A percentile compares a stretch with the other conserved stretches of the same genome.
These are phyloP conservation scores for Cocos nucifera DNA, from an alignment of 176 grass and related monocot species.

Conservation along the genomic window DNA sequence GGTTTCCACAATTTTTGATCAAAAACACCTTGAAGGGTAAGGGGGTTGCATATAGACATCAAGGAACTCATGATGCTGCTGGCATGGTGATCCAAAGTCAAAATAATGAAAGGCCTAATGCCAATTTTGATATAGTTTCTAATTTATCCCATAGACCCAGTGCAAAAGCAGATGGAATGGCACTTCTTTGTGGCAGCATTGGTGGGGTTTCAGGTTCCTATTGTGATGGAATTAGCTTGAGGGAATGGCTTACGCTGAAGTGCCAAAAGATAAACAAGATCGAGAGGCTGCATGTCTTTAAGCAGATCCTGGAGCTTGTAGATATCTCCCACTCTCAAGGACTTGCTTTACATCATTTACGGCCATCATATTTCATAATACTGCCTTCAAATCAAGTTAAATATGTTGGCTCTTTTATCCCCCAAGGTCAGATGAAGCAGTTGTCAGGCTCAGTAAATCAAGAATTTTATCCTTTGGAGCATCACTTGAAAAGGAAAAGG, in stretches of 20 bases:
- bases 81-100: slow-evolving; percentile 29
- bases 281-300: slow-evolving; percentile 82
- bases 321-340: slow-evolving; percentile 59
- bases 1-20: slow-evolving; percentile 29
- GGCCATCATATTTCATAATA: slow-evolving; percentile 65
- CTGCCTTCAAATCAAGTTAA: slow-evolving; percentile 47
- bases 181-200: slow-evolving; percentile 15
- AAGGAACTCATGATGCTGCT: slow-evolving; percentile 16
- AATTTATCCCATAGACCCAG: slow-evolving; percentile 21
- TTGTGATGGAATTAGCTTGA: slow-evolving; percentile 40
- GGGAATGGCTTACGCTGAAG: slow-evolving; percentile 58
- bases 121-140: slow-evolving; percentile 36
- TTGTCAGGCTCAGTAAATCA: slow-evolving; percentile 26
- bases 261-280: slow-evolving; percentile 45
- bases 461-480: slow-evolving; percentile 13
- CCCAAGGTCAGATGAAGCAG: slow-evolving; percentile 24
- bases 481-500: slow-evolving; percentile 51
- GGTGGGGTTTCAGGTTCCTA: slow-evolving; percentile 15
- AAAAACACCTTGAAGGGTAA: slow-evolving; percentile 72
- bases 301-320: slow-evolving; percentile 63
- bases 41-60: slow-evolving; percentile 19
- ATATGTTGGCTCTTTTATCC: slow-evolving; percentile 56
- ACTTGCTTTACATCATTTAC: slow-evolving; percentile 55
- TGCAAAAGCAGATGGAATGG: slow-evolving; percentile 25
- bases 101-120: slow-evolving; percentile 31